Base-by-base conservation (phyloP, 768 basidiomycete genomes). In the Phanerodontia chrysosporium region DNA sequence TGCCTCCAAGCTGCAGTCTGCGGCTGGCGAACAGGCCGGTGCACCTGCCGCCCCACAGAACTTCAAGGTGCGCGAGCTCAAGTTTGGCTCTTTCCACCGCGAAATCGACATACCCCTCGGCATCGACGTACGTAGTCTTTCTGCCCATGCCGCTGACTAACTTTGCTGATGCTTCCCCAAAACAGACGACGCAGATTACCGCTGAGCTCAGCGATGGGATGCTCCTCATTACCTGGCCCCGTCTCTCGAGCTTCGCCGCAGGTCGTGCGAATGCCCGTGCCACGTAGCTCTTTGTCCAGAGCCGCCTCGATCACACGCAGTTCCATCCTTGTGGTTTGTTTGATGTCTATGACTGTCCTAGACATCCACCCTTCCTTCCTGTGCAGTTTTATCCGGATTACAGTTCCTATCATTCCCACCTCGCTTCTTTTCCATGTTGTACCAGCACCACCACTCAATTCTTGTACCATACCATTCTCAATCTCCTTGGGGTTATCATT, bases 201-300 rank as follows among this genome's bases (percentile, higher is more conserved):
- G 77, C 77, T 12, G 67, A 69, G 9, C 68, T 78, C 66, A 67
- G 62, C 27, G 76, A 77, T 49, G 76, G 76, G 18, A 67, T 78
- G 39, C 68, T 78, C 16, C 58, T 73, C 1, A 39, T 78, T 30
- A 72, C 75, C 8, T 78, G 77, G 77, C 76, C 76, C 1, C 69
- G 72, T 48, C 52, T 18, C 8, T 42, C 39, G 39, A 18, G 8
- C 39, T 42, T 42, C 18, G 8, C 39, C 10, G 18, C 18, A 4
- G 39, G 39, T 18, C 39, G 39, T 18, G 8, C 39, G 39, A 42
- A 42, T 18, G 39, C 39, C 8, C 39, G 39, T 18, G 10, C 39
- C 39, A 18, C 18, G 10, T 42, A 42, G 39, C 39, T 12, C 18
- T 18, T 18, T 42, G 39, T 42, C 39, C 39, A 12, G 4, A 12